Evolutionary conservation across 2,329 filamentous ascomycete species (phyloP).

Genomic region (Pseudogymnoascus sp.): DNA sequence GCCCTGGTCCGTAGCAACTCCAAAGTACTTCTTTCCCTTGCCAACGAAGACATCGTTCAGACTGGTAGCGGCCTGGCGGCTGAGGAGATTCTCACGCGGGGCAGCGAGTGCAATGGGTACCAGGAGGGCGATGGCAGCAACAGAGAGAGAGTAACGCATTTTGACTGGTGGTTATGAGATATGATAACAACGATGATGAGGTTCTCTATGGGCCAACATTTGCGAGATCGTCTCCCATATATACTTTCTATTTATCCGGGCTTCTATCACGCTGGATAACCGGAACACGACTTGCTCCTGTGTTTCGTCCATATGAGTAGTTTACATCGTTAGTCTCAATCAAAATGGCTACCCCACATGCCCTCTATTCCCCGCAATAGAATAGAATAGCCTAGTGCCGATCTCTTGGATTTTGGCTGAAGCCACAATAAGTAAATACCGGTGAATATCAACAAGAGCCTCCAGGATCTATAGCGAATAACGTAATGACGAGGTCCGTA

Average conservation of each 20-base stretch:
- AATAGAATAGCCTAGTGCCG: background rate
- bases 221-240: background rate
- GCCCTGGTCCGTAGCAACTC: slow-evolving; percentile 47
- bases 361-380: background rate
- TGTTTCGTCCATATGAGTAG: background rate
- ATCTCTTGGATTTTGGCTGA: background rate
- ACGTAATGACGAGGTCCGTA: background rate
- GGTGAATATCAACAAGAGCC: background rate
- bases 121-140: background rate
- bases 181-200: background rate
- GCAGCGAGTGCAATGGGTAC: background rate
- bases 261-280: background rate
- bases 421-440: slow-evolving; percentile 4
- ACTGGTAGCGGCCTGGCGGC: slow-evolving; percentile 29
- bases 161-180: background rate
- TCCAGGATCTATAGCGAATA: background rate
- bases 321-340: background rate
- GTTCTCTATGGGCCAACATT: background rate
- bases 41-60: slow-evolving; percentile 50
- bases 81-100: background rate
- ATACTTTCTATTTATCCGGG: background rate
- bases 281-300: background rate
- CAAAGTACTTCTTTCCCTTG: slow-evolving; percentile 59
- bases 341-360: background rate
- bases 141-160: background rate